Base-by-base conservation (phyloP, 768 basidiomycete species). In the Leccinellum albellum region DNA sequence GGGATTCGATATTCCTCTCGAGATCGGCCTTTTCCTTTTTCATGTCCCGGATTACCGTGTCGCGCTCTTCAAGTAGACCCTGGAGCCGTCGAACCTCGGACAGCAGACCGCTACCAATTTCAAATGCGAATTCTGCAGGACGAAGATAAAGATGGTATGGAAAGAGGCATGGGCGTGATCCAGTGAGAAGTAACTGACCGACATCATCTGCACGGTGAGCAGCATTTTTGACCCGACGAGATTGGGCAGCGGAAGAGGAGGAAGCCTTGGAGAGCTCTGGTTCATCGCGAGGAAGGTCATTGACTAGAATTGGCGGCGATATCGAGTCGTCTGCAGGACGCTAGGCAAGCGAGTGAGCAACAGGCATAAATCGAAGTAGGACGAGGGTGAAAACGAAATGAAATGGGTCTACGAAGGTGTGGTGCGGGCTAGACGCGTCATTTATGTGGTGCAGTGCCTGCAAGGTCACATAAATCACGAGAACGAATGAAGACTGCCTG, bases 31-130 rank as follows among this genome's bases (percentile, higher is more conserved):
- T 91, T 75, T 96, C 94, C 75, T 94, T 90, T 66, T 88, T 88
- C 81, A 89, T 86, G 66, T 91, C 90, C 71, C 91, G 88, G 48
- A 98, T 85, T 20, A 88, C 90, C 72, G 94, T 93, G 73, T 98
- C 95, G 52, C 93, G 83, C 73, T 98, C 95, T 15, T 82, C 88
- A 42, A 98, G 83, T 56, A 98, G 80, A 57, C 88, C 88, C 68
- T 98, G 96, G 42, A 98, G 79, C 44, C 96, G 82, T 44, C 95
- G 81, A 47, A 98, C 93, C 75, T 98, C 96, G 10, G 89, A 89
- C 26, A 98, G 78, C 51, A 98, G 78, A 13, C 89, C 89, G 61
- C 91, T 94, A 7, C 96, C 95, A 56, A 98, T 98, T 77, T 98
- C 96, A 64, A 96, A 95, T 42, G 96, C 96, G 64, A 98, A 98